Conservation (phyloP, 2,329 filamentous ascomycete species). For the Neocatenulostroma microsporum region DNA sequence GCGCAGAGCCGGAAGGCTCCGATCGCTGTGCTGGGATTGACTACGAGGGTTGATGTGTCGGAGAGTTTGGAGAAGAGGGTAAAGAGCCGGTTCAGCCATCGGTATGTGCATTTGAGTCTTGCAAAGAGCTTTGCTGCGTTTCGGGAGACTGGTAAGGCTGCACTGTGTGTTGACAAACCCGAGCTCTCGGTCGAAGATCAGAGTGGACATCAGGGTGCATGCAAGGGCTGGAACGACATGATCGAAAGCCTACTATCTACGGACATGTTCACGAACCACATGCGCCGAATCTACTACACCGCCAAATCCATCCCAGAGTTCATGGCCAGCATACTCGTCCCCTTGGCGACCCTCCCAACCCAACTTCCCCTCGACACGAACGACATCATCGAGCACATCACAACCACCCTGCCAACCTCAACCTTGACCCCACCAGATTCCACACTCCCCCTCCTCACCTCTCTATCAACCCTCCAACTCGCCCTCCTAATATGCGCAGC, state of each 20-base stretch:
- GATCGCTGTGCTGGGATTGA: constrained; percentile 87
- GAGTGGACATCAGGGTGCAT: no score
- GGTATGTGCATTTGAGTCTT: constrained; percentile 77
- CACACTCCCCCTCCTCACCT: constrained; percentile 60
- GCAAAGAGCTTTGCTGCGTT: constrained; percentile 67
- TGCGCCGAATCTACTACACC: constrained; percentile 63
- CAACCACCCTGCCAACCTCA: constrained; percentile 30
- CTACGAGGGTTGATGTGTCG: constrained; percentile 82
- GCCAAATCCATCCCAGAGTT: constrained; percentile 65
- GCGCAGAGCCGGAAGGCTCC: constrained; percentile 93
- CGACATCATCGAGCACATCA: constrained; percentile 33
- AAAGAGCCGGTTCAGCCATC: constrained; percentile 94
- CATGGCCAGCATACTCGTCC: constrained; percentile 60
- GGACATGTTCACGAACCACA: constrained; percentile 48
- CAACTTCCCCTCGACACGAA: constrained; percentile 35
- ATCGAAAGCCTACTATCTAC: constrained; percentile 35
- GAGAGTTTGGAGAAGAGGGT: constrained; percentile 94
- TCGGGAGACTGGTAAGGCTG: constrained; percentile 70
- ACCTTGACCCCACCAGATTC: constrained; percentile 60
- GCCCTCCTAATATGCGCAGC: constrained; percentile 77
- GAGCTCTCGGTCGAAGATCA: no score
- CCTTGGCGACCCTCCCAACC: constrained; percentile 45
- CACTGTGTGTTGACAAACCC: constrained; percentile 26
- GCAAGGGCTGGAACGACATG: constrained; percentile 36
- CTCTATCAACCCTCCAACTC: constrained; percentile 70